phyloP scores from a whole-genome alignment of 495 filamentous ascomycete genomes.

The Talaromyces thailandensis region DNA sequence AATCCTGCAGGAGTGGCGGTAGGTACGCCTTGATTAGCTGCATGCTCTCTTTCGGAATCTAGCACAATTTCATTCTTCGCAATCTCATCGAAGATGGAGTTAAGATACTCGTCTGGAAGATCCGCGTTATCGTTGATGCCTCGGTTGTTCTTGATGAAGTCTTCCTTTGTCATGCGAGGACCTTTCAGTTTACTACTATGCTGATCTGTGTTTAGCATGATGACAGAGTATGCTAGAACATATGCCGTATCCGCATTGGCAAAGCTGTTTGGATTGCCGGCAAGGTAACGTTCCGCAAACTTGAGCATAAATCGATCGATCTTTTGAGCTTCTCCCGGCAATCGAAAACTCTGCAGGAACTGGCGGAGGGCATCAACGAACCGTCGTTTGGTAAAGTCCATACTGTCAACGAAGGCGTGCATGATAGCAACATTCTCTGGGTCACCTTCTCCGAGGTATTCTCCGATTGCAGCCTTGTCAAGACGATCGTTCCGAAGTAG shows the following conservation, averaged over 20 bases:
- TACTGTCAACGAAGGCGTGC: slow-evolving; percentile 93
- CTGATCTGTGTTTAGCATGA: slow-evolving; percentile 92
- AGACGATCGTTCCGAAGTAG: slow-evolving; percentile 64
- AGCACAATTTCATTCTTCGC: slow-evolving; percentile 86
- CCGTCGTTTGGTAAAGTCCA: slow-evolving; percentile 89
- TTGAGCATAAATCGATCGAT: slow-evolving; percentile 99
- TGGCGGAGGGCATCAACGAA: slow-evolving; percentile 88
- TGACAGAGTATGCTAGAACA: slow-evolving; percentile 90
- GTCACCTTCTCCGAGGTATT: slow-evolving; percentile 92
- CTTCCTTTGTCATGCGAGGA: slow-evolving; percentile 81
- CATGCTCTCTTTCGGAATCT: slow-evolving; percentile 79
- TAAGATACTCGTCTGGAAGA: slow-evolving; percentile 85
- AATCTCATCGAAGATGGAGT: slow-evolving; percentile 88
- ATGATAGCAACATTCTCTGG: slow-evolving; percentile 89
- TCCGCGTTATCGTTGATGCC: slow-evolving; percentile 97
- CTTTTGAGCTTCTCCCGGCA: slow-evolving; percentile 96
- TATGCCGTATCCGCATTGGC: slow-evolving; percentile 98
- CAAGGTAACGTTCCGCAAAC: slow-evolving; percentile 91
- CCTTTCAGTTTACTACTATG: slow-evolving; percentile 82
- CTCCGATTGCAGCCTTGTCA: slow-evolving; percentile 86
- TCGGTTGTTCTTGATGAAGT: slow-evolving; percentile 98
- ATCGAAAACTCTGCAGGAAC: slow-evolving; percentile 89
- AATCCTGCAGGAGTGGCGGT: slow-evolving; percentile 54
- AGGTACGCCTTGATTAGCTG: slow-evolving; percentile 59
- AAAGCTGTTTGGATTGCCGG: slow-evolving; percentile 92